phyloP scores from a whole-genome alignment of 495 filamentous ascomycete genomes.

The Penicillium waksmanii region DNA sequence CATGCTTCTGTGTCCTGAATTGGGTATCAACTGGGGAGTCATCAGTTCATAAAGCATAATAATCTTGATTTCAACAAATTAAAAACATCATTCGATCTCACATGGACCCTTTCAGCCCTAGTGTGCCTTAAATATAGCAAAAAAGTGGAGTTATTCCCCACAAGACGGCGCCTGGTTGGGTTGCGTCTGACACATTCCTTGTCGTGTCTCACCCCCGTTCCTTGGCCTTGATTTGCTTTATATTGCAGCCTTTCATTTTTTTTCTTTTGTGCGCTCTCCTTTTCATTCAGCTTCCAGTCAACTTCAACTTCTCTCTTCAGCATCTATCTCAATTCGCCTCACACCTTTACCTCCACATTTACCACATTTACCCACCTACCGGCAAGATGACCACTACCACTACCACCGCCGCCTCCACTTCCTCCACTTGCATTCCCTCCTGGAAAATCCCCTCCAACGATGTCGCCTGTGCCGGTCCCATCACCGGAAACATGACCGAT shows the following conservation, averaged over 20 bases:
- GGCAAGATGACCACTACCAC: conserved; percentile 21
- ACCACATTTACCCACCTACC: too few relatives aligned
- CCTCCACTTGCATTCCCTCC: conserved; percentile 20
- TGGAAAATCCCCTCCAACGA: conserved; percentile 49
- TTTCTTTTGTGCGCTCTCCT: not conserved
- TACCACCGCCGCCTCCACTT: conserved; percentile 30
- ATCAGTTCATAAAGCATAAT: not conserved
- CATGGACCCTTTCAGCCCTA: conserved; percentile 6
- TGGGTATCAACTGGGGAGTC: not conserved
- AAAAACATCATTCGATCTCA: not conserved
- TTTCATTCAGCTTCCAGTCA: not conserved
- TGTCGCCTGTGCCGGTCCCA: conserved; percentile 45
- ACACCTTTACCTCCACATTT: conserved; percentile 1
- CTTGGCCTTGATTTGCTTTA: conserved; percentile 1
- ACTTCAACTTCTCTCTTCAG: not conserved
- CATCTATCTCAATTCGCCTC: not conserved
- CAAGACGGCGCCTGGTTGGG: conserved; percentile 1
- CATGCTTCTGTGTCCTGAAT: not conserved
- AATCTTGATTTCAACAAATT: not conserved
- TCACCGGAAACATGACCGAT: conserved; percentile 40
- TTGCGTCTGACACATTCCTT: conserved; percentile 7
- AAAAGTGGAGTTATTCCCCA: not conserved
- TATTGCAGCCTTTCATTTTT: conserved; percentile 8
- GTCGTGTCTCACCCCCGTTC: conserved; percentile 5
- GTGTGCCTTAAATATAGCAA: conserved; percentile 3